Base-by-base conservation (phyloP, 2,329 filamentous ascomycete species). In the Penicillium oxalicum region DNA sequence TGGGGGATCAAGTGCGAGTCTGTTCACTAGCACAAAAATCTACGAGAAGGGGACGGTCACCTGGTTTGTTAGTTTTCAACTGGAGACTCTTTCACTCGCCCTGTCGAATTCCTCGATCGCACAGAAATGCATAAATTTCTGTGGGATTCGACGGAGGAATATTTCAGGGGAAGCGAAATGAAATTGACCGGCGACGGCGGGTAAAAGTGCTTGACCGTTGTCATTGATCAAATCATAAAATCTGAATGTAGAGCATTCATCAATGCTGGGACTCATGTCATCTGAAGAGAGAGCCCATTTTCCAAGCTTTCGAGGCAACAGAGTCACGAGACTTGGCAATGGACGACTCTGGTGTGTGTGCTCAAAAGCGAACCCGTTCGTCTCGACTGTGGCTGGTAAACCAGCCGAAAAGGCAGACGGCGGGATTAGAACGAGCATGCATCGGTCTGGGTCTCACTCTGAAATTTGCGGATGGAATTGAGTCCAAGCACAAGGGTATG, bases 301-400 rank as follows among this genome's bases (percentile, higher is more conserved):
- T 7, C 29, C 29, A 32, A 8, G 29, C 29, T 32, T 5, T 32
- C 29, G 11, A 5, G 29, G 18, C 18, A 18, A 18, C 18, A 18
- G 18, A 18, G 18, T 18, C 18, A 18, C 18, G 33, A 40, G 29
- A 37, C 26, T 41, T 33, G n/a, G 5, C 28, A 29, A 29, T 26
- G 12, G 28, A 51, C 41, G 48, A 48, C 34, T 11, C 11, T 27
- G 25, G 18, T 27, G 57, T 72, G 66, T 72, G 60, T 67, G 69
- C 70, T 70, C 67, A 68, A 72, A 66, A 71, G 70, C 70, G 70
- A 73, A 73, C 68, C 70, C 67, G 64, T 59, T 58, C 56, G 64
- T 65, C 62, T 61, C 61, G 59, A 53, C 45, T 25, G 44, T 51
- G 48, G 53, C 53, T 44, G 46, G 45, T 43, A 55, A 52, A 49